phyloP scores from a whole-genome alignment of 805 yeast species.

The Candida sphagnicola region DNA sequence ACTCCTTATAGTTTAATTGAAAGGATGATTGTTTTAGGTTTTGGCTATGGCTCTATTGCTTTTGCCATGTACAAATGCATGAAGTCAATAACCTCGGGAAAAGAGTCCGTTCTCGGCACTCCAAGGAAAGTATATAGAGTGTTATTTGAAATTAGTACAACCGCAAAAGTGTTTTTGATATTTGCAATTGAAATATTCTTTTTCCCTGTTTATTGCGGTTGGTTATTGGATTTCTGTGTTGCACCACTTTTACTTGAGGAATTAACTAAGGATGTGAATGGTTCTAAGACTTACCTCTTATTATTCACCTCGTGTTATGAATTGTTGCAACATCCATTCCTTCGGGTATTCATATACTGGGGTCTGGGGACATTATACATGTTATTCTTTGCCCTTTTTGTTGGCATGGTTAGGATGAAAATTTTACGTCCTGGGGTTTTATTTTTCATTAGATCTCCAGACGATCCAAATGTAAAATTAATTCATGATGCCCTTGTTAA shows the following conservation, averaged over 20 bases:
- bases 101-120: slow-evolving; percentile 46
- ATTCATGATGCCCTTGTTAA: slow-evolving; percentile 83
- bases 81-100: slow-evolving; percentile 24
- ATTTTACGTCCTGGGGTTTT: slow-evolving; percentile 85
- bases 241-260: slow-evolving; percentile 47
- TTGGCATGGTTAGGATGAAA: slow-evolving; percentile 71
- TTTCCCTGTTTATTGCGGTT: slow-evolving; percentile 86
- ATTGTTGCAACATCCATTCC: slow-evolving; percentile 15
- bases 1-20: slow-evolving; percentile 31
- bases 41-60: slow-evolving; percentile 31
- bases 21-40: slow-evolving; percentile 30
- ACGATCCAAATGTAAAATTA: slow-evolving; percentile 84
- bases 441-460: slow-evolving; percentile 89
- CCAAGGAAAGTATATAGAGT: slow-evolving; percentile 49
- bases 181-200: slow-evolving; percentile 76
- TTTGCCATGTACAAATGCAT: slow-evolving; percentile 23
- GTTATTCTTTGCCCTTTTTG: slow-evolving; percentile 81
- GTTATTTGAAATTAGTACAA: slow-evolving; percentile 52
- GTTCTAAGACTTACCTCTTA: slow-evolving; percentile 12
- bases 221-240: slow-evolving; percentile 64
- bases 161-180: slow-evolving; percentile 70
- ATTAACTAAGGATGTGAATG: slow-evolving; percentile 9
- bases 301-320: slow-evolving; percentile 19
- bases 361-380: slow-evolving; percentile 76
- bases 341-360: slow-evolving; percentile 47